Evolutionary conservation across 257 asterid genomes (phyloP).

Genomic region (Forsythia viridissima): DNA sequence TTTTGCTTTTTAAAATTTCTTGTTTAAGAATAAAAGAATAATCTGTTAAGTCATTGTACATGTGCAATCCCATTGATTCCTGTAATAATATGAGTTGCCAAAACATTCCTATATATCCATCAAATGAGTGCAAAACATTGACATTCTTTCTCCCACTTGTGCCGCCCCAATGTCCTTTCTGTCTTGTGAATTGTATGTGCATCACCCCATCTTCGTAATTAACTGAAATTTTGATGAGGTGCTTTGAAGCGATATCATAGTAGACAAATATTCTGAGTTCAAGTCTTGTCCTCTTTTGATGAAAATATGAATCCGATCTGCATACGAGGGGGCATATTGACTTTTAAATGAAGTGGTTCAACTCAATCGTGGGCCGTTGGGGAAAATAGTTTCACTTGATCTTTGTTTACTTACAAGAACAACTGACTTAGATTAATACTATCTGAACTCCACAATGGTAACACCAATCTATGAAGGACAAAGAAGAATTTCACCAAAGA

Average conservation of each 20-base stretch:
- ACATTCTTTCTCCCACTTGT: constrained; percentile 32
- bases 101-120: constrained; percentile 7
- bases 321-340: not conserved
- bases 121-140: not conserved
- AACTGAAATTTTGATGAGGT: not conserved
- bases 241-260: not conserved
- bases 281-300: not conserved
- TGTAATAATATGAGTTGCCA: not conserved
- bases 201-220: not conserved
- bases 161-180: not conserved
- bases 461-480: no score
- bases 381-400: no score
- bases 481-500: no score
- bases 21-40: not conserved
- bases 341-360: no score
- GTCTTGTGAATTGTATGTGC: not conserved
- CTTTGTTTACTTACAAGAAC: no score
- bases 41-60: constrained; percentile 5
- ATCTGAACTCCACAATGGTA: no score
- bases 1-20: not conserved
- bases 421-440: no score
- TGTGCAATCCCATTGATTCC: constrained; percentile 1
- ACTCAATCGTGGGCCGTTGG: no score
- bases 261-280: not conserved
- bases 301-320: no score